Conservation (phyloP, 169 alveolate species). For the Plasmodium berghei region DNA sequence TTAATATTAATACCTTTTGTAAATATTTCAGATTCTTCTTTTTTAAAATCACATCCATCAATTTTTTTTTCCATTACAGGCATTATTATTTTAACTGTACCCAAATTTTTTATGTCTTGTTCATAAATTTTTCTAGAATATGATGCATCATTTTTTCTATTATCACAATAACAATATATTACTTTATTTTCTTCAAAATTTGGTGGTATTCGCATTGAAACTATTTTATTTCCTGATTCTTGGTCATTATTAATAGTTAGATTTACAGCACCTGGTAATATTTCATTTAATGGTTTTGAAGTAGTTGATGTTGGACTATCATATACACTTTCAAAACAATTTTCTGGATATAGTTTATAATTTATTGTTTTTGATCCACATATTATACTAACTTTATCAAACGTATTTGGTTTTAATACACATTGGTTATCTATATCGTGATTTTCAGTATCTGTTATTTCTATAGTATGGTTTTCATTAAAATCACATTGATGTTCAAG, state of each 20-base stretch:
- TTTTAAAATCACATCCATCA: conserved; percentile 53
- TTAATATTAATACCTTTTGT: conserved; percentile 12
- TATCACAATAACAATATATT: conserved; percentile 33
- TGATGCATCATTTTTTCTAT: neutral
- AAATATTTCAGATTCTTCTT: neutral
- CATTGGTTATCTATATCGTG: neutral
- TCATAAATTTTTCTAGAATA: neutral
- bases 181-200: neutral
- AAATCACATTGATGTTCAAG: conserved; percentile 31
- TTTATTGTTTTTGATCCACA: conserved; percentile 42
- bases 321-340: conserved; percentile 42
- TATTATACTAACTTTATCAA: conserved; percentile 16
- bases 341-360: conserved; percentile 27
- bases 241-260: neutral
- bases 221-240: neutral
- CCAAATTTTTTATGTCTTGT: conserved; percentile 14
- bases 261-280: conserved; percentile 9
- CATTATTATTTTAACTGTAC: conserved; percentile 18
- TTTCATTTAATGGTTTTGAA: neutral
- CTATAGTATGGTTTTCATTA: conserved; percentile 1
- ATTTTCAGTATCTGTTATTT: neutral
- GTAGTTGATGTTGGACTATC: neutral
- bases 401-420: conserved; percentile 5
- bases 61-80: neutral
- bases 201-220: conserved; percentile 55